A percentile compares a stretch with the other conserved stretches of the same genome.
phyloP scores from a whole-genome alignment of 140 eudicot genomes.

The Stevia rebaudiana region DNA sequence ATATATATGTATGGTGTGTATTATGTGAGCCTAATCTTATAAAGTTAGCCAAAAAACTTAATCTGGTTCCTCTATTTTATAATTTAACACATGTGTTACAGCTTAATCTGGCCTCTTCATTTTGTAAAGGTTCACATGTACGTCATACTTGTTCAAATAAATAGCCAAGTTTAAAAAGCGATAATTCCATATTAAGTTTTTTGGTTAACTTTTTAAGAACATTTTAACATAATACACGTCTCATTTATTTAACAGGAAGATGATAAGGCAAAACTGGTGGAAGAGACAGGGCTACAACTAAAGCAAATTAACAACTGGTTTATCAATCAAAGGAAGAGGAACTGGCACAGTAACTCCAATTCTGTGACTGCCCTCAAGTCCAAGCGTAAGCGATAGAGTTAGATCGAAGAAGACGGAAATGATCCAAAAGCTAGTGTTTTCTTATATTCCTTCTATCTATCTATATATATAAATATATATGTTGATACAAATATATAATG shows the following conservation, averaged over 20 bases:
- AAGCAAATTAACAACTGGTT: conserved; percentile 94
- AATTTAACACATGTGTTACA: too few species aligned
- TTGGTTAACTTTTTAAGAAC: too few species aligned
- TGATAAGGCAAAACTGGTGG: conserved; percentile 86
- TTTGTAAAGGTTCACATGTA: too few species aligned
- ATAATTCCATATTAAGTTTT: too few species aligned
- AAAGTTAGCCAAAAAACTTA: too few species aligned
- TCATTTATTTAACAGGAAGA: conserved; percentile 69
- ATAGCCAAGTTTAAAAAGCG: too few species aligned
- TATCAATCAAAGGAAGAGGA: conserved; percentile 91
- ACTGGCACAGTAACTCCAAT: conserved; percentile 90
- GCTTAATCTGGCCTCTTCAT: too few species aligned
- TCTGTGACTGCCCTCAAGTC: conserved; percentile 76
- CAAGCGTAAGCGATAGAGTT: conserved; percentile 67
- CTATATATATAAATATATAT: conserved; percentile 6
- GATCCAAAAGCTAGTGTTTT: background rate
- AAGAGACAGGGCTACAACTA: conserved; percentile 84
- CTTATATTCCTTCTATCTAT: background rate
- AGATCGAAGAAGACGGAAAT: background rate
- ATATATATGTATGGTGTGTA: too few species aligned
- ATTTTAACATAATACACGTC: too few species aligned
- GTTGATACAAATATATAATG: conserved; percentile 16
- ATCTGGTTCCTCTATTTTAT: too few species aligned
- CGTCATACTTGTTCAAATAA: too few species aligned
- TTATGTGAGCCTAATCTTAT: too few species aligned